Percentiles rank a stretch among this genome's conserved stretches.
phyloP scores from a whole-genome alignment of 139 green algal species.

The Coccomyxa sp. region DNA sequence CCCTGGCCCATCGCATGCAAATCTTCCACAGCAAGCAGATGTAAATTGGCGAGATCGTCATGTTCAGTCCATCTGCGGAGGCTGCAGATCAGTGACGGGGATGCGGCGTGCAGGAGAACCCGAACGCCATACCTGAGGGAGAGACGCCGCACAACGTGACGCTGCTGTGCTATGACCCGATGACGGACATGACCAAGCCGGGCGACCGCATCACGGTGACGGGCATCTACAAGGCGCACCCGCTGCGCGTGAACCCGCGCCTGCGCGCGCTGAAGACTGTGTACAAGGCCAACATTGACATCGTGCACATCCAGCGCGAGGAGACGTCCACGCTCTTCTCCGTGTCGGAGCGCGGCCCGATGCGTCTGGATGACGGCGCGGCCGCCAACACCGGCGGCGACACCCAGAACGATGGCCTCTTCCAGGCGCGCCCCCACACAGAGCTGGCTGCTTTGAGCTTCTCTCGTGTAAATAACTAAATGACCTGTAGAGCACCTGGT shows the following conservation, averaged over 20 bases:
- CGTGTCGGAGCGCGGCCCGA: slow-evolving; percentile 6
- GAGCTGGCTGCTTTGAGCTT: too few relatives aligned
- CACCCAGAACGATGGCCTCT: slow-evolving; percentile 3
- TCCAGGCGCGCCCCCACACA: background rate
- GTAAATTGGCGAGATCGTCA: too few relatives aligned
- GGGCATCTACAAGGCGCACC: slow-evolving; percentile 76
- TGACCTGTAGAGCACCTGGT: too few relatives aligned
- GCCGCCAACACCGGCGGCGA: background rate
- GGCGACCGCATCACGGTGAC: slow-evolving; percentile 75
- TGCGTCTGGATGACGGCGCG: background rate
- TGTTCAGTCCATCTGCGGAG: too few relatives aligned
- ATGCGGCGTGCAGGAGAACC: slow-evolving; percentile 69
- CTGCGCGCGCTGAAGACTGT: slow-evolving; percentile 29
- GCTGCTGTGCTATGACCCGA: slow-evolving; percentile 77
- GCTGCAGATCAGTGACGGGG: too few relatives aligned
- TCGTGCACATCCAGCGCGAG: slow-evolving; percentile 84
- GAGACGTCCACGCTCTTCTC: slow-evolving; percentile 52
- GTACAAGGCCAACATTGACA: slow-evolving; percentile 83
- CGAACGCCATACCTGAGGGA: slow-evolving; percentile 94
- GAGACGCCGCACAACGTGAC: slow-evolving; percentile 92
- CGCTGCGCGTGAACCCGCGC: slow-evolving; percentile 66
- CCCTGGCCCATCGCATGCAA: background rate
- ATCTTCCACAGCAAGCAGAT: background rate
- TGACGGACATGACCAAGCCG: slow-evolving; percentile 82
- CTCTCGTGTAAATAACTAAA: too few relatives aligned